phyloP scores from a whole-genome alignment of 176 grass and related monocot genomes.

The Aegilops bicornis region DNA sequence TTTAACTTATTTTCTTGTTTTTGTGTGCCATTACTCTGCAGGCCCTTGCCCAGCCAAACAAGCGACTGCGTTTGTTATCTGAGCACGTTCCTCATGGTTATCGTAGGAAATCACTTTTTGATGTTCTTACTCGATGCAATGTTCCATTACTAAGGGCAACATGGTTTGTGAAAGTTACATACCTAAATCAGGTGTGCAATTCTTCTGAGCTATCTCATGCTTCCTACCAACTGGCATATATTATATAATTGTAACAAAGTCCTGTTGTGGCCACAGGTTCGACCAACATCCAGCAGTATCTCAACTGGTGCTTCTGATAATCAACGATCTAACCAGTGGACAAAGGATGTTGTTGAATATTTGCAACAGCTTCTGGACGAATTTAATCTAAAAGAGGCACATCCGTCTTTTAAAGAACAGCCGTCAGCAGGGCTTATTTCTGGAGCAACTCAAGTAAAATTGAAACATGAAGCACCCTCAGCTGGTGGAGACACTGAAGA shows the following conservation, averaged over 20 bases:
- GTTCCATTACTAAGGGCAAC: constrained; percentile 91
- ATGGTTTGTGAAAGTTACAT: constrained; percentile 99
- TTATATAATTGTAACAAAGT: constrained; percentile 21
- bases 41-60: constrained; percentile 86
- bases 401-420: constrained; percentile 64
- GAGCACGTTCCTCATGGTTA: constrained; percentile 98
- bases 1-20: constrained; percentile 33
- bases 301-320: constrained; percentile 74
- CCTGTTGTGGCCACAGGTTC: constrained; percentile 67
- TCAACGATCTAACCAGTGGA: constrained; percentile 81
- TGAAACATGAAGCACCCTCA: constrained; percentile 58
- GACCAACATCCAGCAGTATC: constrained; percentile 50
- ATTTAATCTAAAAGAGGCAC: constrained; percentile 72
- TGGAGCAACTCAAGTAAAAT: constrained; percentile 48
- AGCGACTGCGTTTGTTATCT: constrained; percentile 65
- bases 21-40: constrained; percentile 28
- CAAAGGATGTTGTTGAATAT: constrained; percentile 92
- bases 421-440: constrained; percentile 58
- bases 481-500: constrained; percentile 60
- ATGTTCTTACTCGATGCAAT: constrained; percentile 85
- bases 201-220: constrained; percentile 19
- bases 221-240: constrained; percentile 5
- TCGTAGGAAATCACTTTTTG: constrained; percentile 94
- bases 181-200: constrained; percentile 94
- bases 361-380: constrained; percentile 93